Evolutionary conservation across 2,329 filamentous ascomycete genomes (phyloP).

Genomic region (Elsinoe ampelina): DNA sequence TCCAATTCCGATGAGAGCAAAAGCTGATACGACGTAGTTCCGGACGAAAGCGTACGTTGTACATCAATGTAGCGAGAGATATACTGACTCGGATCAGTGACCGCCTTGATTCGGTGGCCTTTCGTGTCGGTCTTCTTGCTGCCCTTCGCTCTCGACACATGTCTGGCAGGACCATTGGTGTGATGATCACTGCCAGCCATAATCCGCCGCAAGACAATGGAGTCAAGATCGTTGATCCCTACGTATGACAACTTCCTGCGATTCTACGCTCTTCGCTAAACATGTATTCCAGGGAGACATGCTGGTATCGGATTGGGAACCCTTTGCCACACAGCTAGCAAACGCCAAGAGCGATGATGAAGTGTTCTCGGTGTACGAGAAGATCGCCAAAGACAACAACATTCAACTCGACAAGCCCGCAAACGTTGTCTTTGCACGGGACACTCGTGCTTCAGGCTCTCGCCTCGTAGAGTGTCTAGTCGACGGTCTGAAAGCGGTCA

Average conservation of each 20-base stretch:
- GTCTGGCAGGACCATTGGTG: slow-evolving; percentile 81
- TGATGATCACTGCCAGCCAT: slow-evolving; percentile 94
- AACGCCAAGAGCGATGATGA: slow-evolving; percentile 70
- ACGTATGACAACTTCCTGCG: slow-evolving; percentile 41
- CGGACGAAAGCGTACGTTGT: slow-evolving; percentile 57
- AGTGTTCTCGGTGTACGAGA: slow-evolving; percentile 66
- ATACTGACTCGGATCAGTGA: slow-evolving; percentile 39
- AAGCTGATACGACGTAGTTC: slow-evolving; percentile 39
- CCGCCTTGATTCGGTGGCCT: slow-evolving; percentile 83
- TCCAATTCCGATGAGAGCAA: neutral
- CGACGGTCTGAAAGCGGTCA: slow-evolving; percentile 68
- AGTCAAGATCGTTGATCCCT: slow-evolving; percentile 91
- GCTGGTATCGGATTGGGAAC: slow-evolving; percentile 89
- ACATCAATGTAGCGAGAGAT: slow-evolving; percentile 17
- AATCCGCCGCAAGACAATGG: slow-evolving; percentile 86
- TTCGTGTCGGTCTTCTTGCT: slow-evolving; percentile 82
- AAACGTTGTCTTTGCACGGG: slow-evolving; percentile 79
- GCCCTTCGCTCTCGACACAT: slow-evolving; percentile 83
- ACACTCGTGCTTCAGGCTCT: slow-evolving; percentile 87
- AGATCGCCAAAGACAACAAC: slow-evolving; percentile 64
- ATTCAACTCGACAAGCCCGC: slow-evolving; percentile 62
- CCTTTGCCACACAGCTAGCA: slow-evolving; percentile 76
- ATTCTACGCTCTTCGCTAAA: slow-evolving; percentile 20
- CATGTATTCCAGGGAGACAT: slow-evolving; percentile 62
- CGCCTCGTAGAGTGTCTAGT: slow-evolving; percentile 69